Evolutionary conservation across 805 yeast species (phyloP).

Genomic region (Monosporozyma aquatica): DNA sequence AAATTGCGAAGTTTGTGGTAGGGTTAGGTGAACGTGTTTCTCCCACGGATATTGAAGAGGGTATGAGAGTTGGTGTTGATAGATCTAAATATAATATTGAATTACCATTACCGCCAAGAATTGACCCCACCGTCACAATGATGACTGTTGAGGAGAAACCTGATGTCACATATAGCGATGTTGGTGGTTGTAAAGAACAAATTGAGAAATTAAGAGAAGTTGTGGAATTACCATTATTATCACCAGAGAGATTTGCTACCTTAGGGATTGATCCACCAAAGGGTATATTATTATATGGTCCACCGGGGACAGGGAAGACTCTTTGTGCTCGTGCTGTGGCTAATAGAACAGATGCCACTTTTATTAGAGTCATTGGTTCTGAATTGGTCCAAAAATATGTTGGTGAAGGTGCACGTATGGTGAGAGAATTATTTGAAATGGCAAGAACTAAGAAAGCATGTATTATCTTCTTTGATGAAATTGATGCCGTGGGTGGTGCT

Average conservation of each 20-base stretch:
- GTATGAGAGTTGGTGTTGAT: constrained; percentile 99
- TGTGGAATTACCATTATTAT: constrained; percentile 84
- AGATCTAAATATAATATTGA: constrained; percentile 94
- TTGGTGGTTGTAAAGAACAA: constrained; percentile 98
- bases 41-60: constrained; percentile 98
- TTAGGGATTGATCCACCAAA: constrained; percentile 98
- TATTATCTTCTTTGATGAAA: constrained; percentile 94
- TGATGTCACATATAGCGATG: constrained; percentile 95
- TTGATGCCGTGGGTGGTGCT: constrained; percentile 99
- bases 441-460: constrained; percentile 98
- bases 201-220: constrained; percentile 94
- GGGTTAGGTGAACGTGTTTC: constrained; percentile 94
- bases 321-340: constrained; percentile 99
- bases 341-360: constrained; percentile 97
- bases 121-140: constrained; percentile 97
- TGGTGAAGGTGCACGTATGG: constrained; percentile 99
- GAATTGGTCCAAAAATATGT: constrained; percentile 97
- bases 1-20: constrained; percentile 96
- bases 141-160: constrained; percentile 99
- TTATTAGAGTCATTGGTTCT: constrained; percentile 95
- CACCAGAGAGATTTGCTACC: constrained; percentile 94
- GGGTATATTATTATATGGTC: constrained; percentile 93
- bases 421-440: constrained; percentile 96
- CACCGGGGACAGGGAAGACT: constrained; percentile 99
- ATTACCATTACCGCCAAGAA: constrained; percentile 93